Evolutionary conservation across 208 protist species (phyloP), one percentile per base, ranked within the genome.

Genomic region (Trypanosoma cruzi): DNA sequence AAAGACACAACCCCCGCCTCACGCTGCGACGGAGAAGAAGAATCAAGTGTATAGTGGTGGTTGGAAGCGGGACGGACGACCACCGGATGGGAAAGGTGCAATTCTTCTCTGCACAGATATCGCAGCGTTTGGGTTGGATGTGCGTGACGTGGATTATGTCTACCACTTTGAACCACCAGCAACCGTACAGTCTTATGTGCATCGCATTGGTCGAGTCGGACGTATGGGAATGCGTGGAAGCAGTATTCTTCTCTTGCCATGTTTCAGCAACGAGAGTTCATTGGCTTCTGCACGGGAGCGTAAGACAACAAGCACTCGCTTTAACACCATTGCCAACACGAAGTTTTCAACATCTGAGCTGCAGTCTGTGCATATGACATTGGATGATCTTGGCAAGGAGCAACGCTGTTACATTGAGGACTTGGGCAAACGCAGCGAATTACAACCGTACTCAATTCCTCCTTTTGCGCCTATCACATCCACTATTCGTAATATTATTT

Each of bases 111-210:
- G 89, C 74, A 97, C 93, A 22, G 89, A 97, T 69, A 80, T 94
- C 37, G 86, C 87, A 32, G 93, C 93, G 60, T 96, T 95, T 54
- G 93, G 93, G 4, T 73, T 97, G 14, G 93, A 97, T 58, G 89
- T 97, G 22, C 89, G 93, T 32, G 90, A 97, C 79, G 90, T 97
- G 20, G 90, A 95, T 75, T 97, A 97, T 53, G 93, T 97, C 13
- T 93, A 94, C 73, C 93, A 96, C 73, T 96, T 96, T 77, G 90
- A 97, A 68, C 86, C 88, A 4, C 93, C 93, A 8, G 34, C 80
- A 0, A 88, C 85, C 16, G 79, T 87, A 50, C 79, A 88, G 77
- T 82, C 86, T 26, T 97, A 97, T 74, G 80, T 95, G 16, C 93
- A 96, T 64, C 93, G 90, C 26, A 87, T 96, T n/a, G 93, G 93